Percentiles rank a stretch among this genome's conserved stretches.
Conservation (phyloP, 257 asterid species). For the Lithospermum erythrorhizon region DNA sequence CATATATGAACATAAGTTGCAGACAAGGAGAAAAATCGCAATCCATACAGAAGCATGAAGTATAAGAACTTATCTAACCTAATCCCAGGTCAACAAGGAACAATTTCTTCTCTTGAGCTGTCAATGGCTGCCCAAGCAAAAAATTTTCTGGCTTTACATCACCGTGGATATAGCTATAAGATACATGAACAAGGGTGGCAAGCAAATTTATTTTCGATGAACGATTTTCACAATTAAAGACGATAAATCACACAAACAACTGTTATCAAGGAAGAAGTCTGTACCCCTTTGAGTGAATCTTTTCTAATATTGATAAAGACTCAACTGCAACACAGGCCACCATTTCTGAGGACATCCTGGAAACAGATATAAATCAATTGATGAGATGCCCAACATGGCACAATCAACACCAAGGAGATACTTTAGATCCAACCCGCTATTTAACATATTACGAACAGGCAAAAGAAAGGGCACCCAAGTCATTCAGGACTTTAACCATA, state of each 20-base stretch:
- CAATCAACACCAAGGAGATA: background rate
- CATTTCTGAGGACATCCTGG: background rate
- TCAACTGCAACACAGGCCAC: background rate
- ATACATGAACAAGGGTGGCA: no score
- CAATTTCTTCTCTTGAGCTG: background rate
- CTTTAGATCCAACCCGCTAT: background rate
- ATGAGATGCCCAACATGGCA: background rate
- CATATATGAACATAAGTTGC: background rate
- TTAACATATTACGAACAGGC: background rate
- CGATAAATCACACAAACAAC: background rate
- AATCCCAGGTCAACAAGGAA: background rate
- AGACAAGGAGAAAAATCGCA: background rate
- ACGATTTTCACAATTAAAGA: background rate
- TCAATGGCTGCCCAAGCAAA: background rate
- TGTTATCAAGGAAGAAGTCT: background rate
- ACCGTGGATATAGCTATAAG: background rate
- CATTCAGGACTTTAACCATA: background rate
- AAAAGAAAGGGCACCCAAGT: background rate
- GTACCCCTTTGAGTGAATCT: background rate
- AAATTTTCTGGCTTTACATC: background rate
- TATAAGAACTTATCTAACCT: background rate
- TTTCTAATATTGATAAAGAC: background rate
- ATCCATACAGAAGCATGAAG: background rate
- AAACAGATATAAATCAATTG: background rate
- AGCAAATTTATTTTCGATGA: background rate